Percentiles rank a stretch among this genome's conserved stretches.
Evolutionary conservation across 139 green algal genomes (phyloP).

Genomic region (Coelastrella sp.): DNA sequence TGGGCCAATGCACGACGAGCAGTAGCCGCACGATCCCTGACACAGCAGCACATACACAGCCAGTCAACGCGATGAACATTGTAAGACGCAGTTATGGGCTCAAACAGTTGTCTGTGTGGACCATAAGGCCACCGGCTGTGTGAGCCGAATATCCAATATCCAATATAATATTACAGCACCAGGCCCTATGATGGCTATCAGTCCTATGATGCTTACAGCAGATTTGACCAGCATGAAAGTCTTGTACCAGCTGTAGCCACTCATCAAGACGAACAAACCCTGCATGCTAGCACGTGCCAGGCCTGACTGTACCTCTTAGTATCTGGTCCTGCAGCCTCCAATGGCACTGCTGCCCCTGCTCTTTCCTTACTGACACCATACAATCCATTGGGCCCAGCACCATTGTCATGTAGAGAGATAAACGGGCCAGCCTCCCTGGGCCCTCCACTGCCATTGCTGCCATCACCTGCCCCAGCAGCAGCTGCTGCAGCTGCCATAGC

Average conservation of each 20-base stretch:
- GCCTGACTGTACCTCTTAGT: constrained; percentile 1
- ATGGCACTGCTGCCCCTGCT: not conserved
- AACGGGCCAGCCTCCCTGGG: not conserved
- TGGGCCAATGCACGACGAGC: constrained; percentile 19
- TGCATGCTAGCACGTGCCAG: too few species aligned
- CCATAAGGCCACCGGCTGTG: too few species aligned
- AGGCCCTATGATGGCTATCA: too few species aligned
- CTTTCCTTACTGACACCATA: constrained; percentile 20
- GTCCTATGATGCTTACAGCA: too few species aligned
- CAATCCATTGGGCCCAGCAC: not conserved
- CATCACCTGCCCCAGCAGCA: not conserved
- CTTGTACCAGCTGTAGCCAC: too few species aligned
- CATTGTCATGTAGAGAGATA: not conserved
- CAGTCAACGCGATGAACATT: too few species aligned
- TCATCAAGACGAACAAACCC: too few species aligned
- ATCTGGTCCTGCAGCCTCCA: constrained; percentile 7
- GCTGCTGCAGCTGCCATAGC: not conserved
- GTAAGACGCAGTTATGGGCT: too few species aligned
- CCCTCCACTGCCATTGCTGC: not conserved
- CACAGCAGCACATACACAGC: not conserved
- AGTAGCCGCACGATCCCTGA: constrained; percentile 41
- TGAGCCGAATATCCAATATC: too few species aligned
- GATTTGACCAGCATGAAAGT: too few species aligned
- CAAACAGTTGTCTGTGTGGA: too few species aligned
- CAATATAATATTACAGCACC: too few species aligned